Evolutionary conservation across 1,284 basidiomycete genomes (phyloP).

Genomic region (Tilletia horrida): DNA sequence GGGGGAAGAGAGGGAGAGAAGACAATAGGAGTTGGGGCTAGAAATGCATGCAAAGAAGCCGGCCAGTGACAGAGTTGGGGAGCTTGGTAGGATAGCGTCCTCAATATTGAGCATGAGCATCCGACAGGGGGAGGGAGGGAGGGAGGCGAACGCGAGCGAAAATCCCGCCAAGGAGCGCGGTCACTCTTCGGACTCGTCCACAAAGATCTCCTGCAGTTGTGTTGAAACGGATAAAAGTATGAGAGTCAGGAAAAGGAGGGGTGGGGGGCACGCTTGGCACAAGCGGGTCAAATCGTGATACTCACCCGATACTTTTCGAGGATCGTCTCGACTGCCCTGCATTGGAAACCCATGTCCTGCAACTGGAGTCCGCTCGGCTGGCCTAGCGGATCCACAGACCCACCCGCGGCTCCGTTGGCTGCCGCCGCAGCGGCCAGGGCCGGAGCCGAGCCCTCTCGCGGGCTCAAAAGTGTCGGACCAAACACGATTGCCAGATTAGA

Average conservation of each 20-base stretch:
- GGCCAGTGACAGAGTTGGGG: not conserved
- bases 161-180: not conserved
- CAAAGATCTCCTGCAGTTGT: constrained; percentile 15
- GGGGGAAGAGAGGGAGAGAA: not conserved
- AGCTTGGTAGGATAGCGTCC: not conserved
- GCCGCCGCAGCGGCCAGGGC: constrained; percentile 14
- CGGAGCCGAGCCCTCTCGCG: constrained; percentile 27
- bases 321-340: constrained; percentile 52
- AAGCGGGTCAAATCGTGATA: not conserved
- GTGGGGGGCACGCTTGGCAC: too few species aligned
- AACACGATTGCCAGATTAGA: constrained; percentile 96
- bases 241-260: not conserved
- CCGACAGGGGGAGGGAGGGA: not conserved
- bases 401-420: not conserved
- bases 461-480: constrained; percentile 73
- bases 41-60: not conserved
- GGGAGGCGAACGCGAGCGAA: not conserved
- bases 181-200: constrained; percentile 14
- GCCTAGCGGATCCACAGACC: not conserved
- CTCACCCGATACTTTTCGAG: constrained; percentile 43
- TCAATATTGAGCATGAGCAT: not conserved
- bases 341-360: constrained; percentile 53
- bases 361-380: constrained; percentile 31
- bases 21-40: not conserved
- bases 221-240: not conserved